Conservation (phyloP, 2,329 filamentous ascomycete species). For the Pseudocercospora ulei region DNA sequence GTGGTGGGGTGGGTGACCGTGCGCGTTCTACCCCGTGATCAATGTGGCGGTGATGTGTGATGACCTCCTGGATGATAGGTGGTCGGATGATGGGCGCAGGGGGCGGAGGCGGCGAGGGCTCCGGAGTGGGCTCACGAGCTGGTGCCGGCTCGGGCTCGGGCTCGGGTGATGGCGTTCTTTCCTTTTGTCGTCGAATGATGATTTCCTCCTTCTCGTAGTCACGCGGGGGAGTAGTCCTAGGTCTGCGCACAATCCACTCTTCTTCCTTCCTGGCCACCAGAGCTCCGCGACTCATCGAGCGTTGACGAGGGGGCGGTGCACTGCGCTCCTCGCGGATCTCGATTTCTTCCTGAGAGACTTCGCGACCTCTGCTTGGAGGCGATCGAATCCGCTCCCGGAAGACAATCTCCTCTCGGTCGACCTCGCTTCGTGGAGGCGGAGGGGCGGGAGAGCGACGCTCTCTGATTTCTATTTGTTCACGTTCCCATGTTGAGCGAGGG, state of each 20-base stretch:
- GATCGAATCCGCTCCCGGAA: conserved; percentile 30
- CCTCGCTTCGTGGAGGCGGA: conserved; percentile 25
- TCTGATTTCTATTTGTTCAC: conserved; percentile 36
- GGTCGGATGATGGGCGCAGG: conserved; percentile 62
- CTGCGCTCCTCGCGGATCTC: conserved; percentile 36
- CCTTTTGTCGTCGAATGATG: conserved; percentile 41
- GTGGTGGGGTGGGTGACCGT: conserved; percentile 40
- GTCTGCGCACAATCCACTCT: conserved; percentile 35
- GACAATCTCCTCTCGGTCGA: conserved; percentile 34
- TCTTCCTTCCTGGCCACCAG: conserved; percentile 33
- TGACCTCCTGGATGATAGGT: conserved; percentile 76
- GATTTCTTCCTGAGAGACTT: conserved; percentile 24
- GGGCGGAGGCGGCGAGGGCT: conserved; percentile 42
- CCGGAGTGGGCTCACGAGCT: conserved; percentile 44
- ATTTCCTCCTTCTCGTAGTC: conserved; percentile 36
- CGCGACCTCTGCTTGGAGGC: conserved; percentile 24
- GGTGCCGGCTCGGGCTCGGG: conserved; percentile 29
- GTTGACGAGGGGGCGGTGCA: conserved; percentile 25
- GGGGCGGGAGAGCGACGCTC: conserved; percentile 19
- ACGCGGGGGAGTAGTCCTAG: conserved; percentile 30
- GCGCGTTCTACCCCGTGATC: conserved; percentile 57
- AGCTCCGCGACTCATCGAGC: conserved; percentile 31
- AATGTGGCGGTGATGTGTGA: conserved; percentile 78
- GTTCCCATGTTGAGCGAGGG: conserved; percentile 18
- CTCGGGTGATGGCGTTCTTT: conserved; percentile 29